Evolutionary conservation across 164 flowering plant genomes (phyloP).

Genomic region (Santalum album): DNA sequence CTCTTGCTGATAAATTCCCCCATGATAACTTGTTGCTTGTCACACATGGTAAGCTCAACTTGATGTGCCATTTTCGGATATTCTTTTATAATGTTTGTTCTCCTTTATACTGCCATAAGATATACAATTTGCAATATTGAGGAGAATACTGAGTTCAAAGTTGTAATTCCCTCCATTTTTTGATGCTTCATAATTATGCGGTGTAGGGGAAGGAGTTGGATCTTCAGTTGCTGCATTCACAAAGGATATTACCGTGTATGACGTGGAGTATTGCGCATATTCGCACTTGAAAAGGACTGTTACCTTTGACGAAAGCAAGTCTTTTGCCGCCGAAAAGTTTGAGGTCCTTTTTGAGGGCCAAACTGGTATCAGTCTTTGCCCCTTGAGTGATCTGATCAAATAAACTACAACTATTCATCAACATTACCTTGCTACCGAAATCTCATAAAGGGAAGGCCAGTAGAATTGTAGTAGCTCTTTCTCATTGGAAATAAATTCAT

Average conservation of each 20-base stretch:
- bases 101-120: no score
- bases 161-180: no score
- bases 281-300: slow-evolving; percentile 34
- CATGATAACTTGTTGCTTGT: slow-evolving; percentile 70
- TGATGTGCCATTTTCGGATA: no score
- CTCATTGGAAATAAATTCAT: no score
- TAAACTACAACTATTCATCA: background rate
- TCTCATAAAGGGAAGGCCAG: background rate
- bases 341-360: slow-evolving; percentile 20
- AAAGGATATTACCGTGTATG: slow-evolving; percentile 31
- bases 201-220: slow-evolving; percentile 79
- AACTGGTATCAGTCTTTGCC: slow-evolving; percentile 25
- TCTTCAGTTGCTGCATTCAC: slow-evolving; percentile 37
- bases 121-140: no score
- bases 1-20: slow-evolving; percentile 74
- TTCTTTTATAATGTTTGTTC: no score
- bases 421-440: background rate
- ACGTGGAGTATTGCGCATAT: slow-evolving; percentile 67
- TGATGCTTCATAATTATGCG: no score
- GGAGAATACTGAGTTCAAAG: no score
- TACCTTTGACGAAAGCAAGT: slow-evolving; percentile 13
- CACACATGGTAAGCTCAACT: slow-evolving; percentile 58
- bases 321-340: slow-evolving; percentile 37
- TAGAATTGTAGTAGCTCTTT: no score
- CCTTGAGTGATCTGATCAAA: background rate